Percentiles rank a stretch among this genome's conserved stretches.
Evolutionary conservation across 1,139 yeast genomes (phyloP).

Genomic region (Suhomyces guaymorum): DNA sequence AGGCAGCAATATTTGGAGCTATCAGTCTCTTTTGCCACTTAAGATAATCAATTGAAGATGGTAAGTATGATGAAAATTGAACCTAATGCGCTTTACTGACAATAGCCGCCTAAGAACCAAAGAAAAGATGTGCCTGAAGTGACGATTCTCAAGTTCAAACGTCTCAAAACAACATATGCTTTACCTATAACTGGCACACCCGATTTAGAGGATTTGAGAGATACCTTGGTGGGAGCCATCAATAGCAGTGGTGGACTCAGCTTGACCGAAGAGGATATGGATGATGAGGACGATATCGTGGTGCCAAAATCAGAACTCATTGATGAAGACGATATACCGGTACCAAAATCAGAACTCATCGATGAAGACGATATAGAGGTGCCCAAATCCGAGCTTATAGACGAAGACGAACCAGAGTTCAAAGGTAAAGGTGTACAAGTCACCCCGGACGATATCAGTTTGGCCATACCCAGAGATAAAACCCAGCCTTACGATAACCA

Average conservation of each 20-base stretch:
- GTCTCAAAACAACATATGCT: constrained; percentile 45
- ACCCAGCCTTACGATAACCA: constrained; percentile 40
- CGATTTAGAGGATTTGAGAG: constrained; percentile 33
- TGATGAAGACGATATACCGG: constrained; percentile 25
- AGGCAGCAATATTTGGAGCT: too few relatives aligned
- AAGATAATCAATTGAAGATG: neutral
- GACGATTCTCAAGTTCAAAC: constrained; percentile 46
- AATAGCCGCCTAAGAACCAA: constrained; percentile 32
- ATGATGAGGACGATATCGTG: constrained; percentile 24
- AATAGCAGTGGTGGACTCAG: constrained; percentile 50
- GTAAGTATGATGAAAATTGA: neutral
- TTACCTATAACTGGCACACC: constrained; percentile 30
- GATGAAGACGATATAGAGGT: constrained; percentile 16
- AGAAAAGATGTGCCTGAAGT: constrained; percentile 18
- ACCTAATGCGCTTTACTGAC: constrained; percentile 3
- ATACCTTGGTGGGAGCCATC: constrained; percentile 37
- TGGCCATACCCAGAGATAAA: constrained; percentile 47
- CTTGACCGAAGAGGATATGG: constrained; percentile 19
- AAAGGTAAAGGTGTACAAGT: constrained; percentile 10
- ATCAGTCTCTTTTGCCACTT: too few relatives aligned
- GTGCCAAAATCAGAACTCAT: constrained; percentile 33
- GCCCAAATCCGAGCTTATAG: constrained; percentile 3
- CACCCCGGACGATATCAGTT: constrained; percentile 24
- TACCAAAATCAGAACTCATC: constrained; percentile 31
- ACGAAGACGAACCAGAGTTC: neutral